phyloP scores from a whole-genome alignment of 2,329 filamentous ascomycete genomes.

The Trichoderma koningii region DNA sequence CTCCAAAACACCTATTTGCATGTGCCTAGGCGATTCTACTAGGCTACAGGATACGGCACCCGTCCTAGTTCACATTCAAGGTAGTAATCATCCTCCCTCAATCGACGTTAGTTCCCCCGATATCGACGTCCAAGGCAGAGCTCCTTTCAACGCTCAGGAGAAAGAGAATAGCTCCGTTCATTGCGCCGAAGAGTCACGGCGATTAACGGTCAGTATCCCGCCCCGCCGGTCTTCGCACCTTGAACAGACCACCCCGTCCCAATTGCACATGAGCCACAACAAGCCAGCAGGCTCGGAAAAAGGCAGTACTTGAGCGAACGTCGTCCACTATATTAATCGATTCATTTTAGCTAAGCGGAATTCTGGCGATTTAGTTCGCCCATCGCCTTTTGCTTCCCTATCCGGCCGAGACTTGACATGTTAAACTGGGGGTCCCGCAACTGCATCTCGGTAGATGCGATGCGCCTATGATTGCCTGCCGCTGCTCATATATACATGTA shows the following conservation, averaged over 20 bases:
- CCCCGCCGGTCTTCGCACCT: too few species aligned
- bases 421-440: not conserved
- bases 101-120: not conserved
- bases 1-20: not conserved
- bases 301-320: too few species aligned
- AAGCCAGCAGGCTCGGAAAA: too few species aligned
- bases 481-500: not conserved
- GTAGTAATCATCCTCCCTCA: not conserved
- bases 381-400: slow-evolving; percentile 23
- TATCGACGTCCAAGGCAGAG: not conserved
- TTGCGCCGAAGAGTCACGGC: not conserved
- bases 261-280: too few species aligned
- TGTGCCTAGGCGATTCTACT: not conserved
- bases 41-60: slow-evolving; percentile 7
- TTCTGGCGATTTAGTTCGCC: not conserved
- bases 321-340: too few species aligned
- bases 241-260: too few species aligned
- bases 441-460: slow-evolving; percentile 10
- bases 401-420: not conserved
- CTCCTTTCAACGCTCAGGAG: not conserved
- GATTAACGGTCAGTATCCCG: too few species aligned
- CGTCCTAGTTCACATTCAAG: not conserved
- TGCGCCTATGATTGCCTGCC: not conserved
- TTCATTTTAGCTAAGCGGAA: too few species aligned
- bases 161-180: not conserved